These are phyloP conservation scores for Cutaneotrichosporon cutaneum DNA, from an alignment of 1,284 basidiomycete species.

Conservation along the genomic window DNA sequence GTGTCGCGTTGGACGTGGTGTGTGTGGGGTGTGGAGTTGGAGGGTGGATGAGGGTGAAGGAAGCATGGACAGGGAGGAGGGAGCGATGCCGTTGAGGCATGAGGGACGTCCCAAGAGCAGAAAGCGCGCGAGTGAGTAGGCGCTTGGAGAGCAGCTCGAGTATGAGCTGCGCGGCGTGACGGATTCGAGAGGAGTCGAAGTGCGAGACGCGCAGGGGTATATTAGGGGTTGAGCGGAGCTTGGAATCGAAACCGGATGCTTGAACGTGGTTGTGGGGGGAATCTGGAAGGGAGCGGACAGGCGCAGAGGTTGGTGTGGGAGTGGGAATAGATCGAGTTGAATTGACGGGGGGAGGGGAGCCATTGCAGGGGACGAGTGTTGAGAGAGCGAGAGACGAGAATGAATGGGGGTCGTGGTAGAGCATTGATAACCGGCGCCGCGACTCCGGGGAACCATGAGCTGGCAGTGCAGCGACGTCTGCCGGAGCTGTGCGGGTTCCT, in stretches of 20 bases:
- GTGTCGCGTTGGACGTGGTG: slow-evolving; percentile 14
- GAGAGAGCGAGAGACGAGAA: background rate
- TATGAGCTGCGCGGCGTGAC: slow-evolving; percentile 6
- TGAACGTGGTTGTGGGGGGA: slow-evolving; percentile 2
- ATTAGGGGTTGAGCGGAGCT: background rate
- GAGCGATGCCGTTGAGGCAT: slow-evolving; percentile 4
- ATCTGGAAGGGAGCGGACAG: slow-evolving; percentile 7
- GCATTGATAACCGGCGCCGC: slow-evolving; percentile 22
- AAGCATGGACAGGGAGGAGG: slow-evolving; percentile 4
- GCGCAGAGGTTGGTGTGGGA: background rate
- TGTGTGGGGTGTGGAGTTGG: background rate
- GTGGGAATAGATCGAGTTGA: background rate
- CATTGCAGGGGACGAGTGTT: background rate
- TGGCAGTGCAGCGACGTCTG: slow-evolving; percentile 27
- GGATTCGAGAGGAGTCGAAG: slow-evolving; percentile 10
- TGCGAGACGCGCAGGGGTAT: slow-evolving; percentile 7
- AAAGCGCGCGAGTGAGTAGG: slow-evolving; percentile 2
- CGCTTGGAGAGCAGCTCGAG: slow-evolving; percentile 7
- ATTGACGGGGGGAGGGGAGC: slow-evolving; percentile 1
- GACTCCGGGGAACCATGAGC: slow-evolving; percentile 20
- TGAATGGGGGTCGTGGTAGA: slow-evolving; percentile 11
- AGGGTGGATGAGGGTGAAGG: slow-evolving; percentile 12
- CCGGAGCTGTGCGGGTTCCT: slow-evolving; percentile 21
- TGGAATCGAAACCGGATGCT: background rate
- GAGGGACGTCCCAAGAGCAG: background rate